Base-by-base conservation (phyloP, 2,329 filamentous ascomycete species). In the Chaetomiaceae sp. region DNA sequence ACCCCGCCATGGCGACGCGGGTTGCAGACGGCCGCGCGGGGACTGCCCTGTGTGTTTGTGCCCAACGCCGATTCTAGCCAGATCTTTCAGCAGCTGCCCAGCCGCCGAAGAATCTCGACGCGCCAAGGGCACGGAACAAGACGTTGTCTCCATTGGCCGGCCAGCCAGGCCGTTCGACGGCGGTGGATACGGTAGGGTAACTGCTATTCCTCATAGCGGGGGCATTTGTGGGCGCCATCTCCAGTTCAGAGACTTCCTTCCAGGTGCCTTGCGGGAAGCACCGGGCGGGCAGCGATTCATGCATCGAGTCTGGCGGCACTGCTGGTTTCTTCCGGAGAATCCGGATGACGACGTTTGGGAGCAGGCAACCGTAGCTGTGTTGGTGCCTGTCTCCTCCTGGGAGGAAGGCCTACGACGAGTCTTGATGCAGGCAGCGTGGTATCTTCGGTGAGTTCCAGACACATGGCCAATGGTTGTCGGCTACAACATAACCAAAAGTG, bases 21-120 rank as follows among this genome's bases (percentile, higher is more conserved):
- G 44, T 43, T 42, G 47, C 42, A 41, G n/a, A 30, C 27, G 34
- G 46, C 25, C 33, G 23, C 29, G 43, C 30, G 37, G 37, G 32
- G 21, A 13, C 8, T n/a, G 4, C 16, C 30, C 46, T 56, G 49
- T 43, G 53, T 43, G 53, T 55, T 37, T 46, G 49, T 59, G 57
- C 57, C 57, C 57, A 55, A 59, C 56, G 42, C 54, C 51, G 51
- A 49, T 55, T 56, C 48, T 56, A 54, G 41, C 56, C 54, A 52
- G 48, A 32, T 36, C 30, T 43, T 20, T 13, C 23, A 20, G 41
- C 13, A 42, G 36, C 43, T 14, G 11, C 13, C 43, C 30, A 37
- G 36, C 27, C 42, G 30, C 25, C 34, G 23, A 46, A 38, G 20
- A 37, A 37, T 42, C 29, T 54, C 41, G 33, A 32, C 32, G 9